Evolutionary conservation across 1,139 yeast species (phyloP), one percentile per base, ranked within the genome.

Genomic region (Eremothecium gossypii): DNA sequence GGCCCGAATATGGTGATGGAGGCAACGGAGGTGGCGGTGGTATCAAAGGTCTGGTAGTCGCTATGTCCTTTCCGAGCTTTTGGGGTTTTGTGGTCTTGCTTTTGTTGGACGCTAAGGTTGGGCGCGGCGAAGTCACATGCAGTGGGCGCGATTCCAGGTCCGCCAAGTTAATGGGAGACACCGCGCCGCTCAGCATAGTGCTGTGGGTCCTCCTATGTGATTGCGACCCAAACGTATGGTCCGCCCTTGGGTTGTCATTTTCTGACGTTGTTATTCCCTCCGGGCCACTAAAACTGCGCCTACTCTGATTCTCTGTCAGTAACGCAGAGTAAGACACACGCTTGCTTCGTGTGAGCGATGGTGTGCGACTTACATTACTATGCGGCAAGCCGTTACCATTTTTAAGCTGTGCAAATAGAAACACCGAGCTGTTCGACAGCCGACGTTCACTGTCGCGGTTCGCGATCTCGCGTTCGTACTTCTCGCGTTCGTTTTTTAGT

Each of bases 401-500:
- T 34, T 34, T 34, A 11, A 34, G 27, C 10, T n/a, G 10, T 9
- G 37, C 37, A 34, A 34, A 34, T 34, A 34, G 14, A 10, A 14
- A 34, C 4, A 34, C 27, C 7, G 37, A 10, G 8, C 27, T 34
- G 12, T 41, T 72, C 72, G 41, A 74, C 74, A 27, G 78, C 63
- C 69, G 63, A 7, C 63, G 59, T 46, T 69, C 77, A 41, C 64
- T 66, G 36, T 71, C 71, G 27, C 71, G 66, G 49, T 33, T 34
- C 20, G 29, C 29, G 20, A 34, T n/a, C 29, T 34, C 37, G 11
- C 37, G 37, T 4, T 34, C 37, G 29, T 20, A 34, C 11, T 9
- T 34, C n/a, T n/a, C n/a, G 27, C 37, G 77, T 46, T 82, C 89
- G 7, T 69, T 61, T 40, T 77, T 67, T 49, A 82, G 77, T 48